Evolutionary conservation across 352 stramenopile species (phyloP).

Genomic region (Poterioochromonas sp.): DNA sequence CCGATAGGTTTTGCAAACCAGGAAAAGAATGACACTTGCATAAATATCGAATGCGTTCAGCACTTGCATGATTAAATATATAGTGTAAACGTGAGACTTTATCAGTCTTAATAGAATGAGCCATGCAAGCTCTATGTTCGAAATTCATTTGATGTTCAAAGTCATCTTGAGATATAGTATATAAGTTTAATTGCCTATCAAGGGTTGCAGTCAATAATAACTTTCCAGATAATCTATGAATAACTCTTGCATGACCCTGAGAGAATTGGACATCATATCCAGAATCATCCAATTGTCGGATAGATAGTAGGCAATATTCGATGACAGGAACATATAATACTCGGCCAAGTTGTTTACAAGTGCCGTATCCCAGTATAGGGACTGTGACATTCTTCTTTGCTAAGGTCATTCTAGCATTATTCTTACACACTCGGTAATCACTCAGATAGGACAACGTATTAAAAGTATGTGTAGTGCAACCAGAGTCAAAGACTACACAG

Average conservation of each 20-base stretch:
- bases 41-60: constrained; percentile 33
- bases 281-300: constrained; percentile 32
- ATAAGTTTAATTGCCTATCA: constrained; percentile 33
- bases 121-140: constrained; percentile 30
- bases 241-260: constrained; percentile 33
- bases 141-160: constrained; percentile 35
- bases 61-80: constrained; percentile 34
- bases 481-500: constrained; percentile 34
- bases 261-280: constrained; percentile 32
- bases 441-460: constrained; percentile 34
- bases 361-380: constrained; percentile 32
- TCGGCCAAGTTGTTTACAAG: constrained; percentile 32
- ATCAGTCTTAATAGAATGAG: constrained; percentile 35
- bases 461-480: constrained; percentile 31
- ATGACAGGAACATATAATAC: constrained; percentile 34
- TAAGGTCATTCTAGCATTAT: constrained; percentile 33
- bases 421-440: constrained; percentile 33
- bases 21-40: constrained; percentile 33
- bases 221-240: constrained; percentile 34
- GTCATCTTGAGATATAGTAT: constrained; percentile 35
- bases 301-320: constrained; percentile 33
- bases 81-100: constrained; percentile 32
- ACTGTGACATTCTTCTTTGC: constrained; percentile 34
- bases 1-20: constrained; percentile 33
- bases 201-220: constrained; percentile 33